These are phyloP conservation scores for Floccularia luteovirens DNA, from an alignment of 768 basidiomycete species.

Conservation along the genomic window DNA sequence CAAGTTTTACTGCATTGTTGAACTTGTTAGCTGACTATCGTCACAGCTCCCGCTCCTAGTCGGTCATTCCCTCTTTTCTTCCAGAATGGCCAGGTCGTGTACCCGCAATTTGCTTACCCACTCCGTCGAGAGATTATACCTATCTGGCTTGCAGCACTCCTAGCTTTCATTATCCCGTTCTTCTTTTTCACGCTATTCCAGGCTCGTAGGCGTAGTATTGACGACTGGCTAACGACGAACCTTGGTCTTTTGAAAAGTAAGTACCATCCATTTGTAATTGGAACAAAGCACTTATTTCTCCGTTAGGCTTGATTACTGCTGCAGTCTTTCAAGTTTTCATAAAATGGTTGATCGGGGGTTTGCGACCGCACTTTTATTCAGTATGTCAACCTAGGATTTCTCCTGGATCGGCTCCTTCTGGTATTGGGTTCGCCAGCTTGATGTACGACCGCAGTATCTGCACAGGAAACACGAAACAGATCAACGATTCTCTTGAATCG, in stretches of 20 bases:
- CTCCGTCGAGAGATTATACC: constrained; percentile 45
- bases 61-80: constrained; percentile 37
- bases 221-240: constrained; percentile 40
- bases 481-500: constrained; percentile 49
- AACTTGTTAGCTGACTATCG: too few relatives aligned
- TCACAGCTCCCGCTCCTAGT: constrained; percentile 31
- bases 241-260: constrained; percentile 48
- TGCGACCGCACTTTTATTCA: constrained; percentile 43
- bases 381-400: constrained; percentile 41
- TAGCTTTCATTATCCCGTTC: constrained; percentile 48
- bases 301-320: constrained; percentile 20
- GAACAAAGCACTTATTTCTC: constrained; percentile 14
- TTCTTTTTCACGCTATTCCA: constrained; percentile 51
- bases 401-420: constrained; percentile 18
- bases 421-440: constrained; percentile 37
- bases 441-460: constrained; percentile 48
- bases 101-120: constrained; percentile 46
- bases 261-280: constrained; percentile 31
- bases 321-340: constrained; percentile 37
- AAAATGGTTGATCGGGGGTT: constrained; percentile 46
- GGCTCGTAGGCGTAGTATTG: constrained; percentile 34
- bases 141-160: constrained; percentile 42
- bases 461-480: constrained; percentile 46
- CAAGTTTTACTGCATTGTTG: too few relatives aligned
- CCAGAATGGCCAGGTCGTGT: constrained; percentile 39